Evolutionary conservation across 768 basidiomycete species (phyloP).

Genomic region (Russula earlei): DNA sequence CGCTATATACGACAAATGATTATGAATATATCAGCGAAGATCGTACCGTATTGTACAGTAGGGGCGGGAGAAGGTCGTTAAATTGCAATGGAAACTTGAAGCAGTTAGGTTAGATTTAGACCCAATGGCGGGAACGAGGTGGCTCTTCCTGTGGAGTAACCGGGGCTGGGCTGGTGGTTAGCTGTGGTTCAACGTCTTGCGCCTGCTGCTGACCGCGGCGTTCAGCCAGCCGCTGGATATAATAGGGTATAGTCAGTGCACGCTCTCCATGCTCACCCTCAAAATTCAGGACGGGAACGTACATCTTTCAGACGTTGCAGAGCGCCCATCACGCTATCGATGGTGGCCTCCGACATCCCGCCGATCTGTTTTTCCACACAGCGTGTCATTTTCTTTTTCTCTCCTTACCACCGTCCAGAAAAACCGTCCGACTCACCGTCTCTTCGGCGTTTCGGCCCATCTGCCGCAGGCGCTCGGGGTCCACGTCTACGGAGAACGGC

Average conservation of each 20-base stretch:
- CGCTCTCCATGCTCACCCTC: too few relatives aligned
- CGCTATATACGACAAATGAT: neutral
- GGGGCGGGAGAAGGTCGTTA: too few relatives aligned
- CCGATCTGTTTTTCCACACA: constrained; percentile 36
- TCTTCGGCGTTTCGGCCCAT: constrained; percentile 24
- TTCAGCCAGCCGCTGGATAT: constrained; percentile 28
- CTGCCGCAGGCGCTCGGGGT: constrained; percentile 17
- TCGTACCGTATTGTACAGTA: neutral
- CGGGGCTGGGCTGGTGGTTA: constrained; percentile 17
- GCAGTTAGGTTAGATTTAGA: too few relatives aligned
- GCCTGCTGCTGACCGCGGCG: constrained; percentile 25
- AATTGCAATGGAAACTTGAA: too few relatives aligned
- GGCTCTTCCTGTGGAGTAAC: constrained; percentile 22
- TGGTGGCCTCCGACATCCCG: constrained; percentile 58
- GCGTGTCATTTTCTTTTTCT: too few relatives aligned
- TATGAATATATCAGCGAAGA: constrained; percentile 25
- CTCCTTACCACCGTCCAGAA: neutral
- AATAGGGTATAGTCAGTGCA: neutral
- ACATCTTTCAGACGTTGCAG: constrained; percentile 55
- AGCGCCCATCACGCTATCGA: constrained; percentile 48
- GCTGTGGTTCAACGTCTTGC: constrained; percentile 31
- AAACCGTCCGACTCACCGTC: constrained; percentile 25
- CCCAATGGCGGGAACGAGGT: neutral
- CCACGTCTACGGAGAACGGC: neutral
- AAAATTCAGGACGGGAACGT: constrained; percentile 23